phyloP scores from a whole-genome alignment of 257 asterid genomes.

The Cordia subcordata region DNA sequence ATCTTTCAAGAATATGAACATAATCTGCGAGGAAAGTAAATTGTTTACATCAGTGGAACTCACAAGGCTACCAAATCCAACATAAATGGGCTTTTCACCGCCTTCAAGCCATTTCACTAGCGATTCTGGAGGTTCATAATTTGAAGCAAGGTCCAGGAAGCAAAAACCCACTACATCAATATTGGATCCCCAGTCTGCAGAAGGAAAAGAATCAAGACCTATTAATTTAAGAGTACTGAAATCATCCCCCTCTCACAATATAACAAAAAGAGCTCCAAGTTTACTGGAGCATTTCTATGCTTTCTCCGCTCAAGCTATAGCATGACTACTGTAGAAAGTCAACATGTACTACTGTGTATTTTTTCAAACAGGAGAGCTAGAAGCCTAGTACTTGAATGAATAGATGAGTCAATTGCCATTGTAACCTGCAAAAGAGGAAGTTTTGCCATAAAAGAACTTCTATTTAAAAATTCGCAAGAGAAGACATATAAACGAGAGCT shows the following conservation, averaged over 20 bases:
- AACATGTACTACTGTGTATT: no score
- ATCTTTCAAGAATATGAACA: background rate
- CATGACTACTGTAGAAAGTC: no score
- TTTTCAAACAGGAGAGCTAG: no score
- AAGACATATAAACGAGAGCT: no score
- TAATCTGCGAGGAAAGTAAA: background rate
- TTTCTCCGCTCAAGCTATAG: no score
- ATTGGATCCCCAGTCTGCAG: constrained; percentile 91
- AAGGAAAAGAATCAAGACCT: constrained; percentile 9
- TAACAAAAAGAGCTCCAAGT: background rate
- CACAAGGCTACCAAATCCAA: constrained; percentile 97
- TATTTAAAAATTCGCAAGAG: no score
- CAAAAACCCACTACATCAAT: constrained; percentile 93
- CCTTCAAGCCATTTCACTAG: constrained; percentile 75
- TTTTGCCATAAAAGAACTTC: background rate
- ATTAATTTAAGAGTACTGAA: background rate
- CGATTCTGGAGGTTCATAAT: constrained; percentile 64
- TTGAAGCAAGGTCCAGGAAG: constrained; percentile 88
- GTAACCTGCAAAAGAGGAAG: background rate
- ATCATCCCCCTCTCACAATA: background rate
- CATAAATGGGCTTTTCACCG: constrained; percentile 71
- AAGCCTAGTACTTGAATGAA: no score
- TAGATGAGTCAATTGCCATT: background rate
- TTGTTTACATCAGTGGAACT: constrained; percentile 25
- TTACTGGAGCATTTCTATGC: no score